A percentile compares a stretch with the other conserved stretches of the same genome.
Conservation (phyloP, 495 filamentous ascomycete species). For the Hypoxylon lienhwacheense region DNA sequence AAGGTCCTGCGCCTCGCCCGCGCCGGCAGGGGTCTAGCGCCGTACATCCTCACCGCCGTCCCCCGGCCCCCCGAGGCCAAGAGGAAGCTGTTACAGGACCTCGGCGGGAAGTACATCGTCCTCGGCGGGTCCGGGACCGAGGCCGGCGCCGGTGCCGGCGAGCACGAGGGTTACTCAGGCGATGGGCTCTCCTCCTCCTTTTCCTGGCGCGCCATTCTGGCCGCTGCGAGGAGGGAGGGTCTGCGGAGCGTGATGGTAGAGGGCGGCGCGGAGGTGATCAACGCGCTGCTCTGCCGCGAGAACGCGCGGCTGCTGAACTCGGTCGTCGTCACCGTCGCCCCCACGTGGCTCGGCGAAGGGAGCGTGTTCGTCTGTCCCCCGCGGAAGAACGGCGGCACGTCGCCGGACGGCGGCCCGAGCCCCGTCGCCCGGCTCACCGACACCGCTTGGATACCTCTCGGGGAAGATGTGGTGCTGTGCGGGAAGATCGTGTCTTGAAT, state of each 20-base stretch:
- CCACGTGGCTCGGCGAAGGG: constrained; percentile 77
- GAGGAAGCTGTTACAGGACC: constrained; percentile 35
- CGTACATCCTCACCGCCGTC: constrained; percentile 64
- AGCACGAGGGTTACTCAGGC: too few species aligned
- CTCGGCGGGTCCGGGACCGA: constrained; percentile 9
- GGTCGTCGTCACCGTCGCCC: constrained; percentile 82
- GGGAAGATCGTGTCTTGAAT: constrained; percentile 51
- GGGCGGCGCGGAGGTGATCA: constrained; percentile 77
- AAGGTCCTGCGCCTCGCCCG: constrained; percentile 66
- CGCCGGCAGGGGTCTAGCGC: constrained; percentile 68
- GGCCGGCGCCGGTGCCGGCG: neutral
- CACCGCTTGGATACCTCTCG: constrained; percentile 72
- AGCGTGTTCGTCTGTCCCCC: constrained; percentile 72
- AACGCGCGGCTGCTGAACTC: constrained; percentile 67
- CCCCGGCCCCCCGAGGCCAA: constrained; percentile 28
- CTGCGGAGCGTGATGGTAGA: constrained; percentile 86
- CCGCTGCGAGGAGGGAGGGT: constrained; percentile 58
- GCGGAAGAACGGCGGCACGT: constrained; percentile 50
- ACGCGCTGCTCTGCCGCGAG: constrained; percentile 64
- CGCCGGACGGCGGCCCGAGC: constrained; percentile 53
- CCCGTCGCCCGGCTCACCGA: constrained; percentile 64
- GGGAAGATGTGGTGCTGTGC: constrained; percentile 78
- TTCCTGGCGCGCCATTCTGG: constrained; percentile 65
- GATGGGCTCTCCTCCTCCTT: too few species aligned
- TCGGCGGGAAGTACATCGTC: constrained; percentile 46